Conservation (phyloP, 176 grass and related monocot species). For the Phragmites australis region DNA sequence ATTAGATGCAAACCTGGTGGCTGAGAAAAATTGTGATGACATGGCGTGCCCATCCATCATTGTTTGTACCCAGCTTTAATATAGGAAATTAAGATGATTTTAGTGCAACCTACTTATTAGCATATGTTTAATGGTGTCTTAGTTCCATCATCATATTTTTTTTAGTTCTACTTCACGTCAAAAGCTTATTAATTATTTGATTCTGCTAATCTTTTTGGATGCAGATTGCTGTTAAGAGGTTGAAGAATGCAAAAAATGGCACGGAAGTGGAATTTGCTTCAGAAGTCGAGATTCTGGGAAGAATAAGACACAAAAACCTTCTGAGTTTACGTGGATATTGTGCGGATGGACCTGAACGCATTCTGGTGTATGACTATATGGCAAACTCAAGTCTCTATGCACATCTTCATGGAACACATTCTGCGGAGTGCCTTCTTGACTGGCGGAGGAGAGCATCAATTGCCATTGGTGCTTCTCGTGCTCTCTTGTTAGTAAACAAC, state of each 20-base stretch:
- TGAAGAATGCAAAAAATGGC: constrained; percentile 56
- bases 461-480: constrained; percentile 66
- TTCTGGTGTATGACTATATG: constrained; percentile 81
- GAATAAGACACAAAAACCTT: constrained; percentile 81
- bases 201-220: constrained; percentile 32
- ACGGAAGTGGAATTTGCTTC: constrained; percentile 73
- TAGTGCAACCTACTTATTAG: background rate
- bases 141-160: background rate
- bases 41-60: background rate
- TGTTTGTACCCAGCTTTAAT: constrained; percentile 5
- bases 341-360: constrained; percentile 72
- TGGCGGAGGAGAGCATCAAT: constrained; percentile 68
- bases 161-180: background rate
- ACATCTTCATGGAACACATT: constrained; percentile 71
- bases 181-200: background rate
- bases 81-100: constrained; percentile 8
- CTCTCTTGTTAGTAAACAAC: constrained; percentile 54
- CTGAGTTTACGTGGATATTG: constrained; percentile 74
- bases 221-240: constrained; percentile 81
- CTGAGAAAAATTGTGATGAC: background rate
- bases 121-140: background rate
- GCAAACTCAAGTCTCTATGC: constrained; percentile 66
- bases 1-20: constrained; percentile 3
- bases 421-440: constrained; percentile 72
- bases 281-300: constrained; percentile 66